Evolutionary conservation across 768 basidiomycete species (phyloP).

Genomic region (Boletus huronensis): DNA sequence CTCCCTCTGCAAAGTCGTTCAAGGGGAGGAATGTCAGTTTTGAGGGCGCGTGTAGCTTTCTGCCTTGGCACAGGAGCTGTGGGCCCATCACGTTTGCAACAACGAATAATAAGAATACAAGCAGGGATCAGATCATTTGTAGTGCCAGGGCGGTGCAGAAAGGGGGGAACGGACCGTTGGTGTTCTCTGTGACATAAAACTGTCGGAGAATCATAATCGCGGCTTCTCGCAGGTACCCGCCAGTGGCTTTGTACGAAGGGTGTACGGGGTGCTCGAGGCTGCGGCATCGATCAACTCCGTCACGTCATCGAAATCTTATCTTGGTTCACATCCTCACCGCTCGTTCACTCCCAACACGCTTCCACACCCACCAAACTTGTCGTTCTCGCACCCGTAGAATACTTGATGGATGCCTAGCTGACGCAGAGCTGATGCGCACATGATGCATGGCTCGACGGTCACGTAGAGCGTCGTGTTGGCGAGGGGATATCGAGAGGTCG

Average conservation of each 20-base stretch:
- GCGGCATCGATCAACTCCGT: conserved; percentile 6
- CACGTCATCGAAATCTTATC: background rate
- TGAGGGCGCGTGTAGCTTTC: conserved; percentile 80
- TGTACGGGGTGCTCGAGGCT: conserved; percentile 74
- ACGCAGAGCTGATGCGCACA: conserved; percentile 95
- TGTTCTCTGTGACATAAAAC: conserved; percentile 92
- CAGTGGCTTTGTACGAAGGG: conserved; percentile 67
- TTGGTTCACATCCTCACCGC: conserved; percentile 42
- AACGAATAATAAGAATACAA: background rate
- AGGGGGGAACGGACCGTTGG: conserved; percentile 58
- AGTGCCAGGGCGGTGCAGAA: background rate
- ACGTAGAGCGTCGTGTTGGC: conserved; percentile 86
- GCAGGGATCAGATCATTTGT: background rate
- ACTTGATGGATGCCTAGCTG: conserved; percentile 91
- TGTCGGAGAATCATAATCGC: conserved; percentile 83
- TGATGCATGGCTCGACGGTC: conserved; percentile 98
- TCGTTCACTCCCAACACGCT: conserved; percentile 88
- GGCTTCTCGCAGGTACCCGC: conserved; percentile 76
- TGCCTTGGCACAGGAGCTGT: conserved; percentile 88
- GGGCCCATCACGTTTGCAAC: conserved; percentile 5
- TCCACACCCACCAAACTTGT: conserved; percentile 94
- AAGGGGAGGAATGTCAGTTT: conserved; percentile 60
- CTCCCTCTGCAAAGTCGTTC: background rate
- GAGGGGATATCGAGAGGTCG: conserved; percentile 55
- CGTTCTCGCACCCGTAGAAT: conserved; percentile 92